Evolutionary conservation across 331 rosid genomes (phyloP), one percentile per base, ranked within the genome.

Genomic region (Stylosanthes scabra): DNA sequence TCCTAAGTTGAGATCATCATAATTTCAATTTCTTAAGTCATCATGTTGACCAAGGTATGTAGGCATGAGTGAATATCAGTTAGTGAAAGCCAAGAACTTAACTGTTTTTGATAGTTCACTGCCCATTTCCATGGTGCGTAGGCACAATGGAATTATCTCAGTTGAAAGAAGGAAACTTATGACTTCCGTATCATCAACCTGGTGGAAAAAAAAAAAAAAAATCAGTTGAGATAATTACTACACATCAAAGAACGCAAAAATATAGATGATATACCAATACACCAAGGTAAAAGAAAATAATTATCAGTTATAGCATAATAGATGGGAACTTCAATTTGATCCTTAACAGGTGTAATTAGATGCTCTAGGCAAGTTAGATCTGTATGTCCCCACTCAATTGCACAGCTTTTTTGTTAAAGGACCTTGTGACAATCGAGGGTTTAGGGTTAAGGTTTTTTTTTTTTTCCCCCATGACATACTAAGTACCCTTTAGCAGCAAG

Each of bases 71-170:
- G 34, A 63, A 49, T 42, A 42, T 42, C 28, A 70, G 27, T 12
- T 20, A 45, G 46, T 5, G 55, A 72, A 40, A 56, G 61, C 57
- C 3, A 40, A 70, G 45, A 78, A 89, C 96, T 87, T 86, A 92
- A 91, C 97, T 80, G 97, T 91, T 91, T 94, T 94, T 74, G 98
- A 93, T 70, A 93, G 80, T 74, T 93, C 98, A 56, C 98, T 93
- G n/a, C 98, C 98, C 97, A 91, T 91, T 86, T 93, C 98, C 98
- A 94, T 94, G 3, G 97, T 94, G 44, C 97, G 99, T 51, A 91
- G 74, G 80, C 99, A 94, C 75, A 94, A 74, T 1, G 99, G 99
- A 73, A 94, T 94, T 74, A 94, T 94, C 81, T 94, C 99, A 3
- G 99, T 94, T 3, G 97, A 91, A 62, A 94, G 96, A 72, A 94